These are phyloP conservation scores for Ceratocystiopsis sp. DNA, from an alignment of 2,329 filamentous ascomycete genomes.

Conservation along the genomic window DNA sequence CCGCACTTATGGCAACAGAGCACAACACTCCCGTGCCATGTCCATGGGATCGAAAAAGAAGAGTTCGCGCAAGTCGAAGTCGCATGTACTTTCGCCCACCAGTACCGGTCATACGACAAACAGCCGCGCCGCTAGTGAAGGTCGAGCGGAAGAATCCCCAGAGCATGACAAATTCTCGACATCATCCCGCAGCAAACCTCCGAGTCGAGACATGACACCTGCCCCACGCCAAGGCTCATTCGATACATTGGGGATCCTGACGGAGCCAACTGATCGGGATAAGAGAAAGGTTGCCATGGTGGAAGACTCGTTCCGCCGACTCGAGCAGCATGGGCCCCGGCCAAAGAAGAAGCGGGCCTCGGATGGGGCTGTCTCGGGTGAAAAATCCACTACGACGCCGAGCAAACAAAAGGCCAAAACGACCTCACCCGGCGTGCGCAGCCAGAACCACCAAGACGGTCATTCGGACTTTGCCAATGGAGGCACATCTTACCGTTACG, in stretches of 20 bases:
- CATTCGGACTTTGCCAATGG: conserved; percentile 15
- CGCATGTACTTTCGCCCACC: conserved; percentile 40
- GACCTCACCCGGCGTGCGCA: background rate
- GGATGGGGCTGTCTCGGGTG: conserved; percentile 25
- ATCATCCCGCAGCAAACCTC: conserved; percentile 44
- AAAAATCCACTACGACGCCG: conserved; percentile 2
- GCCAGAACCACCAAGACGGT: conserved; percentile 3
- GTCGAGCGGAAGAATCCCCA: conserved; percentile 33
- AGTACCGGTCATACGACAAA: conserved; percentile 45
- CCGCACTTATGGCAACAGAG: conserved; percentile 34
- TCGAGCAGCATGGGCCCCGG: conserved; percentile 33
- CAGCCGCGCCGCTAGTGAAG: conserved; percentile 47
- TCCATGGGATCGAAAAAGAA: conserved; percentile 26
- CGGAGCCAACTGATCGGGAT: conserved; percentile 47
- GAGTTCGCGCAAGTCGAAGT: conserved; percentile 32
- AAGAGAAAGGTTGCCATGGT: conserved; percentile 51
- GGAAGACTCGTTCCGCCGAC: conserved; percentile 44
- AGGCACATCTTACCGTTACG: conserved; percentile 25
- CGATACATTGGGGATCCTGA: conserved; percentile 41
- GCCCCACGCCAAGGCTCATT: conserved; percentile 38
- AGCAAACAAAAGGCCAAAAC: conserved; percentile 14
- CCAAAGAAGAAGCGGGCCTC: conserved; percentile 43
- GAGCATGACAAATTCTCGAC: conserved; percentile 36
- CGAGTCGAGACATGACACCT: conserved; percentile 49
- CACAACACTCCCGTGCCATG: conserved; percentile 14